A percentile compares a stretch with the other conserved stretches of the same genome.
These are phyloP conservation scores for Collybiopsis luxurians DNA, from an alignment of 768 basidiomycete species.

Conservation along the genomic window DNA sequence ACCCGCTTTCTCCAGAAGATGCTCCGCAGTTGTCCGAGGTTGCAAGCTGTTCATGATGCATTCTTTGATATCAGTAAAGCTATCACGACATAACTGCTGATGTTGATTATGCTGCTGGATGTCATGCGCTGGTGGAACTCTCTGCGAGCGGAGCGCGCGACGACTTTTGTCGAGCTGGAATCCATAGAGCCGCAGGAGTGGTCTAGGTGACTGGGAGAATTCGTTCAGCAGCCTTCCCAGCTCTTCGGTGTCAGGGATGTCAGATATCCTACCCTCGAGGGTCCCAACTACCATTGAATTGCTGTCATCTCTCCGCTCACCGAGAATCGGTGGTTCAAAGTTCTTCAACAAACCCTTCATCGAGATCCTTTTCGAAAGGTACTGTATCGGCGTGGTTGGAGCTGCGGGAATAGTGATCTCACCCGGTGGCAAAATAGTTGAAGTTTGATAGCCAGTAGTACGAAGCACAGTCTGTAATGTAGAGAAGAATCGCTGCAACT, in stretches of 20 bases:
- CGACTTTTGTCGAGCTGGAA: constrained; percentile 11
- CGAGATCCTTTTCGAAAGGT: neutral
- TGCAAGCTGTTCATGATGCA: neutral
- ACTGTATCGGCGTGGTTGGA: neutral
- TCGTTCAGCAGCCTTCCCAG: neutral
- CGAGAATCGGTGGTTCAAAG: neutral
- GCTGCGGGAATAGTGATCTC: neutral
- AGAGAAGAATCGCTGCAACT: neutral
- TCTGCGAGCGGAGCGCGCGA: neutral
- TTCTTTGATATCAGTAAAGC: neutral
- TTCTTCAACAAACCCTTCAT: neutral
- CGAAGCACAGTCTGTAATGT: neutral
- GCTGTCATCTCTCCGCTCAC: neutral
- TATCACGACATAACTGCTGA: neutral
- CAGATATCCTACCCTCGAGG: neutral
- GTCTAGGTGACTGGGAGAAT: neutral
- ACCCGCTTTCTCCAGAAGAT: constrained; percentile 16
- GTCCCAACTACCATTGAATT: neutral
- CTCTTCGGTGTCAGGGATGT: neutral
- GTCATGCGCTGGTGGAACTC: neutral
- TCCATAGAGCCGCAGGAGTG: constrained; percentile 15
- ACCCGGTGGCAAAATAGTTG: neutral
- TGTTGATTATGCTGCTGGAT: neutral
- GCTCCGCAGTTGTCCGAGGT: constrained; percentile 17
- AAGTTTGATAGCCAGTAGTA: neutral